Percentiles rank a stretch among this genome's conserved stretches.
phyloP scores from a whole-genome alignment of 768 basidiomycete species.

The Lanmaoa pseudosensibilis region DNA sequence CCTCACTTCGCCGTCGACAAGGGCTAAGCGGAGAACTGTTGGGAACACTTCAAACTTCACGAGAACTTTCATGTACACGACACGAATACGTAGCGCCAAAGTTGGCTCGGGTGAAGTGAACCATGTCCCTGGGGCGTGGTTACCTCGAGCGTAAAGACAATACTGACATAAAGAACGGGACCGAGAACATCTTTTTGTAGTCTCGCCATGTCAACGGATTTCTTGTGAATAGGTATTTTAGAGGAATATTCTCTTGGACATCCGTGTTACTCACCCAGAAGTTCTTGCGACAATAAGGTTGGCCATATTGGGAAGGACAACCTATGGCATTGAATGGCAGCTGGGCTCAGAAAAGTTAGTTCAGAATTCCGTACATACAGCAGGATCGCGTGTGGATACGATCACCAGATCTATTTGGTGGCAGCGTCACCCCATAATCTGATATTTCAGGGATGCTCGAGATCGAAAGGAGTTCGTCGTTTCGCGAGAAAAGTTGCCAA shows the following conservation, averaged over 20 bases:
- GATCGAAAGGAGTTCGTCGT: background rate
- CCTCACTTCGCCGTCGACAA: slow-evolving; percentile 32
- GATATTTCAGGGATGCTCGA: background rate
- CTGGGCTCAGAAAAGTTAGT: slow-evolving; percentile 5
- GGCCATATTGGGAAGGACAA: slow-evolving; percentile 22
- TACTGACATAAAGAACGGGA: slow-evolving; percentile 29
- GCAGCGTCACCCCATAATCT: background rate
- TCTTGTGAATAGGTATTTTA: slow-evolving; percentile 23
- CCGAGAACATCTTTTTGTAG: slow-evolving; percentile 33
- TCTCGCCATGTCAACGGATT: slow-evolving; percentile 36
- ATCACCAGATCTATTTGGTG: background rate
- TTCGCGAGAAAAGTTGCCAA: background rate
- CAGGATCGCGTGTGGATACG: background rate
- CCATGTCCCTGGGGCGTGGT: slow-evolving; percentile 21
- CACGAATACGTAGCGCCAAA: slow-evolving; percentile 29
- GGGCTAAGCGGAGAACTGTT: slow-evolving; percentile 31
- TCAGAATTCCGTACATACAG: background rate
- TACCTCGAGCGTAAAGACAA: slow-evolving; percentile 28
- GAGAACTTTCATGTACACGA: slow-evolving; percentile 27
- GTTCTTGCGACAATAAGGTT: slow-evolving; percentile 29
- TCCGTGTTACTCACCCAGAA: slow-evolving; percentile 25
- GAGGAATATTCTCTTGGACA: slow-evolving; percentile 6
- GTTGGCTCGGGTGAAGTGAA: slow-evolving; percentile 16
- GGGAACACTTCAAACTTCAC: slow-evolving; percentile 27
- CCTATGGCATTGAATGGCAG: background rate